A percentile compares a stretch with the other conserved stretches of the same genome.
Conservation (phyloP, 257 asterid genomes). For the Ajuga chamaepitys region DNA sequence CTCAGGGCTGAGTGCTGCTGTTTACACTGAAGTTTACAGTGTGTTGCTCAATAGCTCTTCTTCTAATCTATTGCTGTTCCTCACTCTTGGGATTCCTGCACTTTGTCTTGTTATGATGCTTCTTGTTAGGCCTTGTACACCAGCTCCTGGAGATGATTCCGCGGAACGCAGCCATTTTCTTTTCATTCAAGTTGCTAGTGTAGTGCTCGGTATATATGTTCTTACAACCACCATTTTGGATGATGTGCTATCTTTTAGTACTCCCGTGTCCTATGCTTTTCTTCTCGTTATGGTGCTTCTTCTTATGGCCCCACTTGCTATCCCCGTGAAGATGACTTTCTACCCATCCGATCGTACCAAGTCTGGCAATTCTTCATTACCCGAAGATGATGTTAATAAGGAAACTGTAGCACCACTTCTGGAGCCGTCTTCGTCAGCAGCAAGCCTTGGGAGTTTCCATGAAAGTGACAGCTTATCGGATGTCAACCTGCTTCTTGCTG, state of each 20-base stretch:
- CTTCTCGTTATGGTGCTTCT: constrained; percentile 45
- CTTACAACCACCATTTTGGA: constrained; percentile 45
- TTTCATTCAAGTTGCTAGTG: constrained; percentile 54
- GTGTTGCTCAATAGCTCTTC: constrained; percentile 45
- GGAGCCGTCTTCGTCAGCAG: constrained; percentile 29
- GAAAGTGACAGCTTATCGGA: constrained; percentile 36
- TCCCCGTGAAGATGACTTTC: constrained; percentile 65
- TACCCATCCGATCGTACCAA: constrained; percentile 34
- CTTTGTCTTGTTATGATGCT: constrained; percentile 49
- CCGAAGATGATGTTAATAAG: constrained; percentile 6
- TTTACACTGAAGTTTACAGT: constrained; percentile 52
- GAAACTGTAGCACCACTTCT: constrained; percentile 35
- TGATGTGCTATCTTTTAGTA: constrained; percentile 25
- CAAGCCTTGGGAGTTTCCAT: constrained; percentile 23
- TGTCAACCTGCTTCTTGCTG: constrained; percentile 54
- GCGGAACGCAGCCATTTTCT: constrained; percentile 48
- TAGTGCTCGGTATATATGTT: constrained; percentile 51
- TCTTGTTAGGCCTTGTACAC: constrained; percentile 55
- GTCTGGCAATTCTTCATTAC: neutral
- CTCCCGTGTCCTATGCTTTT: constrained; percentile 26
- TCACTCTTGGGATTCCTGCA: constrained; percentile 46
- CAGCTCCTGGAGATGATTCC: constrained; percentile 51
- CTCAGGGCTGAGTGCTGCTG: constrained; percentile 64
- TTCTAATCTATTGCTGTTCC: constrained; percentile 45
- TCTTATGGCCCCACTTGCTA: constrained; percentile 62